Conservation (phyloP, 208 protist species). For the Strigomonas culicis region DNA sequence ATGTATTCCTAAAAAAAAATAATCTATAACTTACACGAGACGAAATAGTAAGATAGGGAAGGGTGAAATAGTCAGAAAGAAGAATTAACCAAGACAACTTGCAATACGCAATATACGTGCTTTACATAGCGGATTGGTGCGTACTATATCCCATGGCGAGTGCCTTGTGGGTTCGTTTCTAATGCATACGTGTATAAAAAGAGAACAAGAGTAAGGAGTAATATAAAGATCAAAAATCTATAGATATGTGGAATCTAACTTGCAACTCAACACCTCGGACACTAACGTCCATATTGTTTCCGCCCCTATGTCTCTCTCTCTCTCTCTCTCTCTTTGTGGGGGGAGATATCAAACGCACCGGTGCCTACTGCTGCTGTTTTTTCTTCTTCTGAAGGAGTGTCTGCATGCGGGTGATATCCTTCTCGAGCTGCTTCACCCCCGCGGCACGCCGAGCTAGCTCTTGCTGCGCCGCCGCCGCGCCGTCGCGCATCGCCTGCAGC, state of each 20-base stretch:
- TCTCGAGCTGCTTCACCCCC: conserved; percentile 32
- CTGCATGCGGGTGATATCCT: conserved; percentile 28
- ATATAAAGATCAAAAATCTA: conserved; percentile 5
- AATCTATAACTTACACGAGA: too few species aligned
- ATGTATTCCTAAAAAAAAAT: too few species aligned
- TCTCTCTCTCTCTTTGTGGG: not conserved
- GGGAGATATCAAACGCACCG: not conserved
- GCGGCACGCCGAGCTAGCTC: conserved; percentile 32
- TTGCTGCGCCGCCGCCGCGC: conserved; percentile 17
- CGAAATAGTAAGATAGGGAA: too few species aligned
- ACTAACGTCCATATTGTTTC: too few species aligned
- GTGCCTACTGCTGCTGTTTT: not conserved
- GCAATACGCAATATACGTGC: too few species aligned
- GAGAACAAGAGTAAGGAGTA: conserved; percentile 5
- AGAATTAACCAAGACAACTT: too few species aligned
- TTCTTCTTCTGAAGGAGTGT: conserved; percentile 1
- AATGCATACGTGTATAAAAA: conserved; percentile 2
- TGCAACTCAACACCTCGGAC: conserved; percentile 6
- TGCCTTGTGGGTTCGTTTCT: not conserved
- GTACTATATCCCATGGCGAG: not conserved
- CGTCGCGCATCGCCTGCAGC: conserved; percentile 23
- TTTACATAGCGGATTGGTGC: too few species aligned
- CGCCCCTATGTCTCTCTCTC: too few species aligned
- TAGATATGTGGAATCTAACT: conserved; percentile 5
- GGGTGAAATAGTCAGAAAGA: too few species aligned